phyloP scores from a whole-genome alignment of 2,329 filamentous ascomycete species.

The Pseudogymnoascus sp. region DNA sequence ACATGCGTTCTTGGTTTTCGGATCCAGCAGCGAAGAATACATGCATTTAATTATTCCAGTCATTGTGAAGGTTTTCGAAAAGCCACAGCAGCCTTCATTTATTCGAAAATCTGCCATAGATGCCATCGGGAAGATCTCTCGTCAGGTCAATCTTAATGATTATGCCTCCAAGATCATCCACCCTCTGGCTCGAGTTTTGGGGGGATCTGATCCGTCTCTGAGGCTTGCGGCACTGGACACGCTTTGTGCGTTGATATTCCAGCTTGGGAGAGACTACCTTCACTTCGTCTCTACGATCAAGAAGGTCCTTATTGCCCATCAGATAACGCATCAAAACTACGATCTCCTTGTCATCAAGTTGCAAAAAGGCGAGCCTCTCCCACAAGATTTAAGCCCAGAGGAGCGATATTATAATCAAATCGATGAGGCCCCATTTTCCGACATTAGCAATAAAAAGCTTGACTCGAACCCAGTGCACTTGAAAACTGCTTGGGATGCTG shows the following conservation, averaged over 20 bases:
- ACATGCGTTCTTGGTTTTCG: constrained; percentile 92
- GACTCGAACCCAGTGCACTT: constrained; percentile 97
- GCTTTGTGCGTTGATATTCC: constrained; percentile 88
- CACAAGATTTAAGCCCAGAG: constrained; percentile 85
- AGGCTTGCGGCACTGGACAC: constrained; percentile 84
- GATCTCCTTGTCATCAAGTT: constrained; percentile 86
- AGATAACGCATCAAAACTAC: constrained; percentile 84
- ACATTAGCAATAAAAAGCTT: constrained; percentile 84
- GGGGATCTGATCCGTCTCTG: constrained; percentile 61
- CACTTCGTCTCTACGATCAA: constrained; percentile 92
- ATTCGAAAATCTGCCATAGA: constrained; percentile 87
- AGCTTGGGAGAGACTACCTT: constrained; percentile 88
- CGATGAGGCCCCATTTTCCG: constrained; percentile 73
- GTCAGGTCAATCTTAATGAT: constrained; percentile 94
- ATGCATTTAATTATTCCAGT: constrained; percentile 98
- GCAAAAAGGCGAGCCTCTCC: constrained; percentile 89
- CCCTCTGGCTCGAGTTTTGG: constrained; percentile 74
- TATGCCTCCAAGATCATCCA: constrained; percentile 96
- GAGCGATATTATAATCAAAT: constrained; percentile 67
- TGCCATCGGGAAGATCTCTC: constrained; percentile 84
- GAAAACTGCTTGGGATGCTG: constrained; percentile 94
- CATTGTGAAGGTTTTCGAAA: constrained; percentile 90
- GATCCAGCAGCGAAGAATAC: constrained; percentile 91
- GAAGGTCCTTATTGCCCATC: constrained; percentile 69
- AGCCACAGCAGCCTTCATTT: constrained; percentile 66